Conservation (phyloP, 352 stramenopile genomes). For the Phytophthora lateralis region DNA sequence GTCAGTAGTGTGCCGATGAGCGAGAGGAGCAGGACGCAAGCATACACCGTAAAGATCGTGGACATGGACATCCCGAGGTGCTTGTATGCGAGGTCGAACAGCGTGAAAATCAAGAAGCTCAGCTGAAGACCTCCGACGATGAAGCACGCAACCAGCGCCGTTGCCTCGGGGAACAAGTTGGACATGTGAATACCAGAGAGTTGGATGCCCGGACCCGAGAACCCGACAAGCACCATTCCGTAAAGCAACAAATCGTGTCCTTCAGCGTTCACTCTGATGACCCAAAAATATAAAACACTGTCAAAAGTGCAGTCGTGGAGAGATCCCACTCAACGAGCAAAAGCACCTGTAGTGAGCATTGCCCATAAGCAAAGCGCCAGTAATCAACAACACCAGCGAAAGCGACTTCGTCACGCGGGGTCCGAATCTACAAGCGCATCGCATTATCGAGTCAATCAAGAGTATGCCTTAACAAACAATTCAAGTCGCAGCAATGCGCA, state of each 20-base stretch:
- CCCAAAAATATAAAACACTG: background rate
- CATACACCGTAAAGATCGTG: constrained; percentile 60
- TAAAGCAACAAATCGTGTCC: constrained; percentile 56
- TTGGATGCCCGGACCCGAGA: constrained; percentile 69
- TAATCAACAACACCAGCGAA: constrained; percentile 54
- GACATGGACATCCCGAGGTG: constrained; percentile 42
- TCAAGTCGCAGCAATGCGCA: background rate
- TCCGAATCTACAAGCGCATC: constrained; percentile 42
- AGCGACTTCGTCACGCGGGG: constrained; percentile 59
- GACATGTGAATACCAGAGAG: constrained; percentile 75
- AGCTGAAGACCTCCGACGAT: constrained; percentile 75
- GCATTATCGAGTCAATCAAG: background rate
- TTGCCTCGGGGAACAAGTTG: constrained; percentile 73
- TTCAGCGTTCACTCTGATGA: constrained; percentile 28
- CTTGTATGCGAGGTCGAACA: constrained; percentile 62
- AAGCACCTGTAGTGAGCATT: constrained; percentile 46
- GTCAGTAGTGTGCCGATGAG: constrained; percentile 57
- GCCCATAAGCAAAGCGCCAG: constrained; percentile 55
- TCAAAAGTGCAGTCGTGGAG: constrained; percentile 4
- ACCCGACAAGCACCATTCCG: constrained; percentile 67
- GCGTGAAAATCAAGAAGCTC: constrained; percentile 77
- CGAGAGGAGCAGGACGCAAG: constrained; percentile 51
- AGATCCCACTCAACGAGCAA: background rate
- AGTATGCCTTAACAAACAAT: constrained; percentile 1
- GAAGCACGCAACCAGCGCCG: constrained; percentile 69